phyloP scores from a whole-genome alignment of 164 flowering plant genomes.

The Chimonanthus salicifolius region DNA sequence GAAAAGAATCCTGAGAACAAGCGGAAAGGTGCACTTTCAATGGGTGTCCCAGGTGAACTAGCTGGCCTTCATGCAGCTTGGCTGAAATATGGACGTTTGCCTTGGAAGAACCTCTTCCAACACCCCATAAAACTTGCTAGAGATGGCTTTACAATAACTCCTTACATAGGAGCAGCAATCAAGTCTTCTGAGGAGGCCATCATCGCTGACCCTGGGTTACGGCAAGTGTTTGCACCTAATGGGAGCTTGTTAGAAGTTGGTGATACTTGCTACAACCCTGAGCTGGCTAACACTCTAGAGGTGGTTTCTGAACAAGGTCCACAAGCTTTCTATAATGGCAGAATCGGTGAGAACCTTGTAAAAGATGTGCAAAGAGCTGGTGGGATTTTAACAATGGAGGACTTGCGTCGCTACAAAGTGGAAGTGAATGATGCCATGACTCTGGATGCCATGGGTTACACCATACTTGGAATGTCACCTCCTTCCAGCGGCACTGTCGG shows the following conservation, averaged over 20 bases:
- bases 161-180: constrained; percentile 41
- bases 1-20: constrained; percentile 39
- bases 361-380: constrained; percentile 73
- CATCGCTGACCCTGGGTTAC: constrained; percentile 61
- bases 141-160: constrained; percentile 56
- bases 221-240: constrained; percentile 60
- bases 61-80: constrained; percentile 90
- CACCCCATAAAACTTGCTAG: constrained; percentile 79
- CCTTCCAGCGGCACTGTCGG: constrained; percentile 97
- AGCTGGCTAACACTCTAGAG: constrained; percentile 63
- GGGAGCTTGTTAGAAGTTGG: constrained; percentile 61
- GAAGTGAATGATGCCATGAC: constrained; percentile 52
- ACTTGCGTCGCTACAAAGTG: constrained; percentile 66
- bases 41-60: constrained; percentile 91
- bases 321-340: constrained; percentile 66
- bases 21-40: constrained; percentile 55
- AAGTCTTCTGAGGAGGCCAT: constrained; percentile 12
- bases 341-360: constrained; percentile 62
- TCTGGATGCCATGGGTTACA: constrained; percentile 62
- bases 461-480: constrained; percentile 85
- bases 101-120: constrained; percentile 64
- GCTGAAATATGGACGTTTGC: constrained; percentile 61
- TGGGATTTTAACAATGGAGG: constrained; percentile 91
- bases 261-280: constrained; percentile 63
- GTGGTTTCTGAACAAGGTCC: constrained; percentile 75